Evolutionary conservation across 2,329 filamentous ascomycete species (phyloP).

Genomic region (Cladosporium sp.): DNA sequence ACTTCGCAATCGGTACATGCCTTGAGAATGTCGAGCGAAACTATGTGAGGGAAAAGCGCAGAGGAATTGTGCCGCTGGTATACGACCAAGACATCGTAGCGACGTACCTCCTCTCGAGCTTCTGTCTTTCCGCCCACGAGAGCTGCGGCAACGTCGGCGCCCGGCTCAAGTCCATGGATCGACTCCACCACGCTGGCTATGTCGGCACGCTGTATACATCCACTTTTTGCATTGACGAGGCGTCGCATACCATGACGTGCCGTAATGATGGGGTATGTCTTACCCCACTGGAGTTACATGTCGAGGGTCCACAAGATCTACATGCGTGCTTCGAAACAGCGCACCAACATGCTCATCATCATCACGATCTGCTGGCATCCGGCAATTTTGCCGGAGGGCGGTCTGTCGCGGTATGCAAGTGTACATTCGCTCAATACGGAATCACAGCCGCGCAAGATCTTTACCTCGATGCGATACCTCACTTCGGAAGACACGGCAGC

Average conservation of each 20-base stretch:
- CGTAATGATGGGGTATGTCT: neutral
- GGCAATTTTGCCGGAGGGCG: constrained; percentile 52
- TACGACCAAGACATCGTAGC: constrained; percentile 32
- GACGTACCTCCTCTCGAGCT: neutral
- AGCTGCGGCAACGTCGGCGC: constrained; percentile 53
- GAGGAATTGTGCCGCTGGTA: constrained; percentile 48
- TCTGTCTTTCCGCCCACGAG: constrained; percentile 51
- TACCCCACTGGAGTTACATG: constrained; percentile 40
- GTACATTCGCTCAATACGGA: constrained; percentile 38
- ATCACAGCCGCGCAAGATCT: constrained; percentile 1
- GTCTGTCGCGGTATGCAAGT: constrained; percentile 47
- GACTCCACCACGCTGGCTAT: constrained; percentile 36
- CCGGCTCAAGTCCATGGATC: constrained; percentile 51
- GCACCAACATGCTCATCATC: constrained; percentile 16
- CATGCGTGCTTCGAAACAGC: constrained; percentile 34
- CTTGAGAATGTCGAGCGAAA: constrained; percentile 11
- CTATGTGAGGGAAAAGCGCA: constrained; percentile 34
- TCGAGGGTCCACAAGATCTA: constrained; percentile 37
- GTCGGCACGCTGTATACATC: constrained; percentile 51
- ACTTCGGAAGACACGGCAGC: constrained; percentile 33
- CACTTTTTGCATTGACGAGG: constrained; percentile 51
- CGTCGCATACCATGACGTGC: constrained; percentile 50
- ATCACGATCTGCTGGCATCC: constrained; percentile 35
- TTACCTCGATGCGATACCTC: constrained; percentile 14
- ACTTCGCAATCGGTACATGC: no score